phyloP scores from a whole-genome alignment of 2,329 filamentous ascomycete genomes.

The Epichloe typhina region DNA sequence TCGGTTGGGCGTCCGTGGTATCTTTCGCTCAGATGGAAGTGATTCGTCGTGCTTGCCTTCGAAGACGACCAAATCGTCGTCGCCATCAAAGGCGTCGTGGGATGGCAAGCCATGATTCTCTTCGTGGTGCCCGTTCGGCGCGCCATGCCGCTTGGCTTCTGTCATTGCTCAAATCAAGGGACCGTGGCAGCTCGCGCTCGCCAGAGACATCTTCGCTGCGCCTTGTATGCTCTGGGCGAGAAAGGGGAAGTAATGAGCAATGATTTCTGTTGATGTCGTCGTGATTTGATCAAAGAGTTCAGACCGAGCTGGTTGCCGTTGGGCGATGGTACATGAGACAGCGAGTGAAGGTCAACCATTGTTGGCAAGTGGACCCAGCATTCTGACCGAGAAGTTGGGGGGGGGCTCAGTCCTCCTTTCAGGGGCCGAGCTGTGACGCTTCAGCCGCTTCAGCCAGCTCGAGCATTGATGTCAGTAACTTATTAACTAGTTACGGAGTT shows the following conservation, averaged over 20 bases:
- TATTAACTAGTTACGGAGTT: no score
- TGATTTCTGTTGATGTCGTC: neutral
- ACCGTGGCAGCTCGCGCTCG: slow-evolving; percentile 5
- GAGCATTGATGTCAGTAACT: no score
- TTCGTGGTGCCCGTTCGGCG: slow-evolving; percentile 18
- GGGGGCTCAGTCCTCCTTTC: no score
- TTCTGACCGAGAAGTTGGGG: no score
- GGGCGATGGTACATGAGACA: neutral
- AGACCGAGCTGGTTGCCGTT: neutral
- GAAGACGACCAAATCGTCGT: slow-evolving; percentile 14
- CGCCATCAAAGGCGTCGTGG: slow-evolving; percentile 11
- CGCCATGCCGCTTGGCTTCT: slow-evolving; percentile 17
- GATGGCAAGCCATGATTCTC: slow-evolving; percentile 18
- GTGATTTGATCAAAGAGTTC: neutral
- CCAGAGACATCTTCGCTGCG: slow-evolving; percentile 7
- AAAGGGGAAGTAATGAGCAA: neutral
- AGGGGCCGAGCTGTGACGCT: no score
- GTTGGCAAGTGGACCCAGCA: no score
- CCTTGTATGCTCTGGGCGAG: neutral
- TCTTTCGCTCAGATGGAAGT: slow-evolving; percentile 7
- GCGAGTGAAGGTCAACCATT: no score
- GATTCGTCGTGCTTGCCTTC: slow-evolving; percentile 5
- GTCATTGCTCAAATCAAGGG: slow-evolving; percentile 17
- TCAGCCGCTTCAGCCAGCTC: no score
- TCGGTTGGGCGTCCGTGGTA: slow-evolving; percentile 44